Evolutionary conservation across 495 filamentous ascomycete species (phyloP).

Genomic region (Elaphomyces granulatus): DNA sequence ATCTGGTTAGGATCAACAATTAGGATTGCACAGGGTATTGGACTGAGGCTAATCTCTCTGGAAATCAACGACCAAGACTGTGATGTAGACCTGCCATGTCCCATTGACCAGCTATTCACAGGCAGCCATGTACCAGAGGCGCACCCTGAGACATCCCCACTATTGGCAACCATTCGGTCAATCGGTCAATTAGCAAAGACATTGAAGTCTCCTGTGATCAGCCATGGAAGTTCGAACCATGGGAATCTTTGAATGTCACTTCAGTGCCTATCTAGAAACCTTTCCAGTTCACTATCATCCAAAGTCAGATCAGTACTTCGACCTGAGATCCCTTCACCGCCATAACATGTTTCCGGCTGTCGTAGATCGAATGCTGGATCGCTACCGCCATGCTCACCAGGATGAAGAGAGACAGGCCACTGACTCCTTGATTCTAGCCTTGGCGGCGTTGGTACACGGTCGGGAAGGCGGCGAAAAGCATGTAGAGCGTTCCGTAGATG

Average conservation of each 20-base stretch:
- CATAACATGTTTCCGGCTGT: slow-evolving; percentile 71
- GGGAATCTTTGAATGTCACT: slow-evolving; percentile 69
- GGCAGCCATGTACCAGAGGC: slow-evolving; percentile 39
- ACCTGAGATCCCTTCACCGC: slow-evolving; percentile 67
- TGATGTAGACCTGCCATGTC: slow-evolving; percentile 64
- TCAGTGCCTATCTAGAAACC: slow-evolving; percentile 53
- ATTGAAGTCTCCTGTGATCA: slow-evolving; percentile 52
- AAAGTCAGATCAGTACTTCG: slow-evolving; percentile 45
- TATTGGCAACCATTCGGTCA: slow-evolving; percentile 69
- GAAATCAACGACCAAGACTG: slow-evolving; percentile 86
- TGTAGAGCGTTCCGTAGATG: slow-evolving; percentile 63
- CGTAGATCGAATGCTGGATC: slow-evolving; percentile 31
- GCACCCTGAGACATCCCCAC: slow-evolving; percentile 40
- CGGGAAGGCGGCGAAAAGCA: slow-evolving; percentile 71
- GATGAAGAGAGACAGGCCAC: slow-evolving; percentile 61
- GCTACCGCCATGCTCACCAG: slow-evolving; percentile 67
- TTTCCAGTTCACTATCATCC: slow-evolving; percentile 64
- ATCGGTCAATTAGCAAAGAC: slow-evolving; percentile 64
- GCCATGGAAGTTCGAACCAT: slow-evolving; percentile 48
- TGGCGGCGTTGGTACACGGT: slow-evolving; percentile 62
- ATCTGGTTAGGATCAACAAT: slow-evolving; percentile 79
- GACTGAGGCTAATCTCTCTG: slow-evolving; percentile 62
- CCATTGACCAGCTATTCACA: slow-evolving; percentile 68
- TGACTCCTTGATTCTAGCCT: slow-evolving; percentile 56
- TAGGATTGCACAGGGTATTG: slow-evolving; percentile 74